Percentiles rank a stretch among this genome's conserved stretches.
These are phyloP conservation scores for Leptographium wingfieldii DNA, from an alignment of 2,329 filamentous ascomycete genomes.

Conservation along the genomic window DNA sequence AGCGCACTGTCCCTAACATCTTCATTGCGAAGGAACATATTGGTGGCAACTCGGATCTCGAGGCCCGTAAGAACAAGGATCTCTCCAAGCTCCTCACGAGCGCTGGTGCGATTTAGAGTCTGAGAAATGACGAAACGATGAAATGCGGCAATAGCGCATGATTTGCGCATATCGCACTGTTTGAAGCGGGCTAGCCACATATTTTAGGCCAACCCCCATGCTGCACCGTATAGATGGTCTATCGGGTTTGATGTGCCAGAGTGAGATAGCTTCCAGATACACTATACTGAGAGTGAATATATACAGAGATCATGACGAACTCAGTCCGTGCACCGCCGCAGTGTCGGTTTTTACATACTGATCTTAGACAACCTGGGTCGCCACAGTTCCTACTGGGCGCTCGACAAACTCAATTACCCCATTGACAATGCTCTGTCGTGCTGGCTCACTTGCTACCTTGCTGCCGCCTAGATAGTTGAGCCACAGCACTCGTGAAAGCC, in stretches of 20 bases:
- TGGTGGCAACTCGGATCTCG: conserved; percentile 86
- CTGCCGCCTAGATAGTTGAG: conserved; percentile 78
- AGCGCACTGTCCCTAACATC: conserved; percentile 90
- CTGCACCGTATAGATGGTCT: background rate
- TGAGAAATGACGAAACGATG: background rate
- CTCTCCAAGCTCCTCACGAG: conserved; percentile 35
- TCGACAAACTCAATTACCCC: conserved; percentile 82
- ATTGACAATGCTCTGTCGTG: conserved; percentile 70
- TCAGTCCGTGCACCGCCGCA: no score
- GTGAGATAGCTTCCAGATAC: background rate
- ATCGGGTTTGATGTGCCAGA: background rate
- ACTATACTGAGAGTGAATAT: background rate
- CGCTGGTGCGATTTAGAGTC: conserved; percentile 22
- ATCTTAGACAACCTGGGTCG: conserved; percentile 53
- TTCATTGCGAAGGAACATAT: conserved; percentile 88
- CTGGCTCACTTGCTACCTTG: conserved; percentile 74
- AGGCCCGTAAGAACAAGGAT: conserved; percentile 47
- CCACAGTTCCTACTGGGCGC: conserved; percentile 75
- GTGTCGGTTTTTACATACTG: no score
- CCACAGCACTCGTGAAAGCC: conserved; percentile 74
- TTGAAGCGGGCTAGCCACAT: background rate
- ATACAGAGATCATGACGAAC: background rate
- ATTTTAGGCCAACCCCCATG: background rate
- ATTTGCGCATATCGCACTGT: background rate
- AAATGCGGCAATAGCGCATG: background rate